Evolutionary conservation across 108 stramenopile species (phyloP), one percentile per base, ranked within the genome.

Genomic region (Pseudonitzschia multiseries): DNA sequence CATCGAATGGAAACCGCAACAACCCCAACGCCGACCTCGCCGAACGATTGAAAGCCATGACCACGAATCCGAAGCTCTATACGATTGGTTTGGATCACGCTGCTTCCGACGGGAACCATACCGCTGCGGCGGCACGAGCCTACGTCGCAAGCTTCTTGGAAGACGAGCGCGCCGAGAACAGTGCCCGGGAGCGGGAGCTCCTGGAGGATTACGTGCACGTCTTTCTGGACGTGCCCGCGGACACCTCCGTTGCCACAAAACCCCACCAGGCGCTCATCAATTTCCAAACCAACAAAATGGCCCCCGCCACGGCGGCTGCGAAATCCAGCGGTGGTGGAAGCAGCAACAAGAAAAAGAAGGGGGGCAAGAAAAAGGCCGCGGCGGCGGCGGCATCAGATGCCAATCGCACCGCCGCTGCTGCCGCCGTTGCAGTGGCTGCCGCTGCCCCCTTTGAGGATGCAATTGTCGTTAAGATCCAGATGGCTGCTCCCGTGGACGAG

Each of bases 211-310:
- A 65, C 69, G 83, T 84, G 4, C 89, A 88, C 68, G 84, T 85
- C 56, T 90, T 88, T 77, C 50, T 86, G 22, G 80, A 88, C 69
- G 84, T 88, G 2, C 89, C 89, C 10, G 75, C 77, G 10, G 85
- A 90, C 60, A 24, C 54, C 53, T 77, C 75, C 27, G 86, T 86
- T 54, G 46, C 68, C 0, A 44, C 48, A 29, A 42, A 72, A 14
- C 89, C 89, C 26, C 80, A 90, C 75, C 87, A 90, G 69, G 87
- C 87, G 1, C 64, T 90, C 36, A 83, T 90, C 31, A 86, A 83
- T 70, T 90, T 85, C 70, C 81, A 84, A 20, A 75, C 76, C 44
- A 81, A 51, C 8, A 10, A 10, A 48, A 48, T 2, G 8, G 18
- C 31, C 0, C 8, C 2, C 2, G 33, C 1, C 8, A 40, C 13